Conservation (phyloP, 2,329 filamentous ascomycete genomes). For the Aspergillus puulaauensis region DNA sequence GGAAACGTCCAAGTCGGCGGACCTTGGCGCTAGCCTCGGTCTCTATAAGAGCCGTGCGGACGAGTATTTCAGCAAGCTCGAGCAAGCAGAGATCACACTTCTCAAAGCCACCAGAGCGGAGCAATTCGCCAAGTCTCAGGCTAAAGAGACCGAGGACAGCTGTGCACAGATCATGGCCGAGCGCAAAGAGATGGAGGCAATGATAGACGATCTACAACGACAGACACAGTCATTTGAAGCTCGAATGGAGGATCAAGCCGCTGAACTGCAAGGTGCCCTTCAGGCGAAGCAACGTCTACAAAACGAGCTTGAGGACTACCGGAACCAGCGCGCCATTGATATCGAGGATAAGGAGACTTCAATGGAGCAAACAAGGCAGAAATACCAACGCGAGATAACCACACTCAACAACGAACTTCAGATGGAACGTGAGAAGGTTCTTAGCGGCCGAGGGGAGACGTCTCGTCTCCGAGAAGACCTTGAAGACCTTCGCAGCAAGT, state of each 20-base stretch:
- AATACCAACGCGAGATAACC: conserved; percentile 92
- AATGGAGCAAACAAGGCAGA: conserved; percentile 95
- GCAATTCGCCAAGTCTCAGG: conserved; percentile 88
- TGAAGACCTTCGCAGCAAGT: conserved; percentile 90
- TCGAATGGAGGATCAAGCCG: conserved; percentile 84
- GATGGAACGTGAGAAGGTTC: conserved; percentile 83
- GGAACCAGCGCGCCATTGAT: conserved; percentile 90
- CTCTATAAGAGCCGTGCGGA: conserved; percentile 91
- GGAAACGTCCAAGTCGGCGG: conserved; percentile 79
- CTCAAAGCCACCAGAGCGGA: conserved; percentile 89
- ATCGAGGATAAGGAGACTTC: conserved; percentile 95
- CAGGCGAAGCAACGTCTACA: conserved; percentile 93
- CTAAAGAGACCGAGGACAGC: conserved; percentile 85
- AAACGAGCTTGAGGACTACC: conserved; percentile 96
- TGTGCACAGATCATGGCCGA: conserved; percentile 89
- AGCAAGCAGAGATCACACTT: conserved; percentile 94
- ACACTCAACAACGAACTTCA: conserved; percentile 89
- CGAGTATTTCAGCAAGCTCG: conserved; percentile 95
- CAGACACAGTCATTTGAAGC: conserved; percentile 89
- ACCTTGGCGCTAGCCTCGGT: conserved; percentile 78
- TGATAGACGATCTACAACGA: conserved; percentile 85
- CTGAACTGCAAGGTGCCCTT: conserved; percentile 79
- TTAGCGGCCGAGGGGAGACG: conserved; percentile 82
- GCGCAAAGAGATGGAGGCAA: conserved; percentile 81
- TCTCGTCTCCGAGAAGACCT: conserved; percentile 89